Evolutionary conservation across 306 rosid genomes (phyloP).

Genomic region (Trifolium dubium): DNA sequence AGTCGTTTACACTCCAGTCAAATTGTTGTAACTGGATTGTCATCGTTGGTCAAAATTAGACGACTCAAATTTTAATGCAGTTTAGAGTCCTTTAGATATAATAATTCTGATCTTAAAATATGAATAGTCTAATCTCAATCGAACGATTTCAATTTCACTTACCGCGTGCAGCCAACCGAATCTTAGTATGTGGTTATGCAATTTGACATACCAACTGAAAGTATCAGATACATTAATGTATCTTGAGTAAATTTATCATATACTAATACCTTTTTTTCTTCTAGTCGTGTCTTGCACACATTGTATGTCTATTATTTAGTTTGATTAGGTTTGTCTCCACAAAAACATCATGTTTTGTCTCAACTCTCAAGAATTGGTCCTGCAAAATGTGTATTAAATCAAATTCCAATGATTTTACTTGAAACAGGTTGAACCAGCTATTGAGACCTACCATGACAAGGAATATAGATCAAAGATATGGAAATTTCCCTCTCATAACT

Average conservation of each 20-base stretch:
- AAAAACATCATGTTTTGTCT: conserved; percentile 1
- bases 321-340: conserved; percentile 35
- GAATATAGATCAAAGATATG: conserved; percentile 84
- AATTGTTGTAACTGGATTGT: too few species aligned
- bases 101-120: too few species aligned
- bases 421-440: conserved; percentile 74
- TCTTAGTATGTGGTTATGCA: too few species aligned
- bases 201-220: neutral
- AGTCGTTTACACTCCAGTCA: too few species aligned
- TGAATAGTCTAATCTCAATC: too few species aligned
- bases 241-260: too few species aligned
- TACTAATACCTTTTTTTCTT: neutral
- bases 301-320: neutral
- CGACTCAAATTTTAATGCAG: too few species aligned
- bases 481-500: conserved; percentile 76
- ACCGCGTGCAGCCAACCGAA: too few species aligned
- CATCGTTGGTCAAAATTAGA: too few species aligned
- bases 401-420: conserved; percentile 42
- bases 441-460: conserved; percentile 84
- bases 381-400: conserved; percentile 29
- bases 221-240: neutral
- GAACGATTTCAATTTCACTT: too few species aligned
- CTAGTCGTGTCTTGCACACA: neutral
- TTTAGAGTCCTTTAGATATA: too few species aligned
- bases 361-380: conserved; percentile 33